Conservation (phyloP, 164 flowering plant species). For the Protea cynaroides region DNA sequence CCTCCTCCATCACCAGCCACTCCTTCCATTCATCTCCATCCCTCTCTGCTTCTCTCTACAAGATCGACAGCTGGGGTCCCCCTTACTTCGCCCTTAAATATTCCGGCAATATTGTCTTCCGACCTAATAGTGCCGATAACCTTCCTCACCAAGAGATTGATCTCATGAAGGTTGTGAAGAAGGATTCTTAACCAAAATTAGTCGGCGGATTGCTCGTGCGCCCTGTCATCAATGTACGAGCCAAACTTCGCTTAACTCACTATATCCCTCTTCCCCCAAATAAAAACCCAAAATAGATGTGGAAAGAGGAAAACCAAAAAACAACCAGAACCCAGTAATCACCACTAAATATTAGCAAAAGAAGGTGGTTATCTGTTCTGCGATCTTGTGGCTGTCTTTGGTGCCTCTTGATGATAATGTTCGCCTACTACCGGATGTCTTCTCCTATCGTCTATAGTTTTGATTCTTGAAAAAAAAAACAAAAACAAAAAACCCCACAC, state of each 20-base stretch:
- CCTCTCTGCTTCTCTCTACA: constrained; percentile 65
- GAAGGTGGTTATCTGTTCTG: constrained; percentile 13
- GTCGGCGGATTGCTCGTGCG: constrained; percentile 77
- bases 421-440: not conserved
- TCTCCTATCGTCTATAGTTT: constrained; percentile 4
- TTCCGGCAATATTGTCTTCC: constrained; percentile 67
- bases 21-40: constrained; percentile 60
- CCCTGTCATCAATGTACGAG: too few species aligned
- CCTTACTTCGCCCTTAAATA: constrained; percentile 83
- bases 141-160: constrained; percentile 84
- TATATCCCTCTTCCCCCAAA: too few species aligned
- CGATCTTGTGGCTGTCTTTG: constrained; percentile 2
- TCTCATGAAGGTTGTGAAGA: constrained; percentile 77
- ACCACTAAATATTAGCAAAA: not conserved
- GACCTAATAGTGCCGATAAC: constrained; percentile 59
- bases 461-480: not conserved
- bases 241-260: too few species aligned
- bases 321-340: not conserved
- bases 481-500: too few species aligned
- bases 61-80: constrained; percentile 78
- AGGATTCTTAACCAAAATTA: constrained; percentile 58
- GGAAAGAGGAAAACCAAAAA: not conserved
- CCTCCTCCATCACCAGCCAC: constrained; percentile 6
- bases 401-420: constrained; percentile 3
- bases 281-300: not conserved